Conservation (phyloP, 1,284 basidiomycete species). For the Gomphus sp. region DNA sequence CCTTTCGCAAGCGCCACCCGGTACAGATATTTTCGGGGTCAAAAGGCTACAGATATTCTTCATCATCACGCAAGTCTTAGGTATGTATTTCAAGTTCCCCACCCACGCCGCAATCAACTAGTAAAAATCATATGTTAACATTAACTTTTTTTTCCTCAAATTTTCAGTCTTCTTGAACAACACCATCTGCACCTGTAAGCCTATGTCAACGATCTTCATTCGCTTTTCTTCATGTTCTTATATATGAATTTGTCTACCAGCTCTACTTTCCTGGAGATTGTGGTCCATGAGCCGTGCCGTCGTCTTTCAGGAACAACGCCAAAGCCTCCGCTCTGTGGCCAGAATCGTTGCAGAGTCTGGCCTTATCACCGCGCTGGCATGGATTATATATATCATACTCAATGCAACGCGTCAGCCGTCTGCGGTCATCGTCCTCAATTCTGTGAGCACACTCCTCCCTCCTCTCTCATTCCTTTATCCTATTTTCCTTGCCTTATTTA, state of each 20-base stretch:
- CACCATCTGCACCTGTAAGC: not conserved
- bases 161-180: not conserved
- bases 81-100: not conserved
- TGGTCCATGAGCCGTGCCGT: slow-evolving; percentile 5
- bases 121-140: no score
- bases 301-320: not conserved
- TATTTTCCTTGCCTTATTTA: not conserved
- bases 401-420: not conserved
- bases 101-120: no score
- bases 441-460: not conserved
- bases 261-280: not conserved
- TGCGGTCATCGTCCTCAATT: not conserved
- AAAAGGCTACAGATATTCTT: not conserved
- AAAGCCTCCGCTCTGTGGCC: not conserved
- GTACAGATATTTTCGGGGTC: not conserved
- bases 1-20: not conserved
- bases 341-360: slow-evolving; percentile 2
- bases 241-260: not conserved
- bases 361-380: not conserved
- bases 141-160: no score
- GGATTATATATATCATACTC: not conserved
- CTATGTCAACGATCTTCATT: not conserved
- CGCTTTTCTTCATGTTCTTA: no score
- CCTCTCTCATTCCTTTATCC: not conserved
- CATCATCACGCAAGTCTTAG: slow-evolving; percentile 1